phyloP scores from a whole-genome alignment of 2,329 filamentous ascomycete species.

The Colletotrichum truncatum region DNA sequence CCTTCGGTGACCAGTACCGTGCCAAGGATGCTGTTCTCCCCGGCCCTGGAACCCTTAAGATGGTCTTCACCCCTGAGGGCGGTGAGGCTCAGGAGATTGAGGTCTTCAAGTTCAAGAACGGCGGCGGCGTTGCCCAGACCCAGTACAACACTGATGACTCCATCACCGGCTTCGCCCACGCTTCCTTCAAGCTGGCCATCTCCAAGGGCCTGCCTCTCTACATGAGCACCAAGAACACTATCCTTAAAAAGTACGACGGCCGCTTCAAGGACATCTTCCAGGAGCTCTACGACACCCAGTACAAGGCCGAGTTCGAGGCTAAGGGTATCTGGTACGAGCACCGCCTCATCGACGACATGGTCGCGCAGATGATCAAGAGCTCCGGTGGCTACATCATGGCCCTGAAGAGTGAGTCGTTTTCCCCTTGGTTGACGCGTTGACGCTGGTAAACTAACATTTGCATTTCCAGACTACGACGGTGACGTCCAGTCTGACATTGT shows the following conservation, averaged over 20 bases:
- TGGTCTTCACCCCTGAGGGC: constrained; percentile 91
- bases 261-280: constrained; percentile 99
- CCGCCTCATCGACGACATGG: constrained; percentile 99
- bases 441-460: too few species aligned
- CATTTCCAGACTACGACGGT: constrained; percentile 98
- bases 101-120: constrained; percentile 88
- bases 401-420: constrained; percentile 82
- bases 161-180: constrained; percentile 93
- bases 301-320: constrained; percentile 88
- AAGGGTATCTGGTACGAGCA: constrained; percentile 99
- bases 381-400: constrained; percentile 96
- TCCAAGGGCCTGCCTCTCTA: constrained; percentile 91
- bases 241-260: constrained; percentile 98
- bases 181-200: constrained; percentile 94
- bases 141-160: constrained; percentile 99
- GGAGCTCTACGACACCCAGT: constrained; percentile 88
- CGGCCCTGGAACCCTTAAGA: constrained; percentile 87
- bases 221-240: constrained; percentile 99
- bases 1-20: constrained; percentile 98
- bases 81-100: constrained; percentile 86
- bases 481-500: constrained; percentile 99
- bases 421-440: not conserved
- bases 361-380: constrained; percentile 99
- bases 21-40: constrained; percentile 90
- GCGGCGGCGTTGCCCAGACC: constrained; percentile 86